These are phyloP conservation scores for Dipodascopsis tothii DNA, from an alignment of 805 yeast species.

Conservation along the genomic window DNA sequence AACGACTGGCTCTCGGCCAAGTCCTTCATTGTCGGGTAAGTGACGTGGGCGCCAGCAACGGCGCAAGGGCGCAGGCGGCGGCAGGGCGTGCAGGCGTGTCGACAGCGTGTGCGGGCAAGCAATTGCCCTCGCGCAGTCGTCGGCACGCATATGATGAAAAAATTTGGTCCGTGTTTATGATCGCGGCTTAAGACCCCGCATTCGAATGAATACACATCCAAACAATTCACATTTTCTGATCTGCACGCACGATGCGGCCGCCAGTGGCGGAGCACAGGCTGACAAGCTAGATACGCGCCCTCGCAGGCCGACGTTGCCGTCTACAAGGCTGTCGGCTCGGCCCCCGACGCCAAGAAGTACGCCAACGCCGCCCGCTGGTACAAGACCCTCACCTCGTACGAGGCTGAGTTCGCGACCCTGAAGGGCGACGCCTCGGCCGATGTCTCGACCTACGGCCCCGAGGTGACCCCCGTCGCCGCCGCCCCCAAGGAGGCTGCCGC, in stretches of 20 bases:
- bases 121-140: no score
- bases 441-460: conserved; percentile 33
- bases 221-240: conserved; percentile 38
- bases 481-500: conserved; percentile 53
- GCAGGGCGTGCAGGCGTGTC: neutral
- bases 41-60: neutral
- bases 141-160: conserved; percentile 52
- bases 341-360: conserved; percentile 43
- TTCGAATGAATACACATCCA: conserved; percentile 67
- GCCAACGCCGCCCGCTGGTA: conserved; percentile 91
- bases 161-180: conserved; percentile 95
- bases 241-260: conserved; percentile 2
- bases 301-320: conserved; percentile 92
- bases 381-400: conserved; percentile 93
- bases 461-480: conserved; percentile 33
- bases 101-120: conserved; percentile 58
- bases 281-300: conserved; percentile 58
- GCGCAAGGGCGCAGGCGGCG: no score
- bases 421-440: conserved; percentile 46
- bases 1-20: conserved; percentile 83
- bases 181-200: conserved; percentile 90
- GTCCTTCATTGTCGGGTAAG: conserved; percentile 54
- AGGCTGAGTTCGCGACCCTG: conserved; percentile 80
- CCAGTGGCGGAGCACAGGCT: conserved; percentile 6
- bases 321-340: conserved; percentile 70